These are phyloP conservation scores for Podaxis pistillaris DNA, from an alignment of 768 basidiomycete genomes.

Conservation along the genomic window DNA sequence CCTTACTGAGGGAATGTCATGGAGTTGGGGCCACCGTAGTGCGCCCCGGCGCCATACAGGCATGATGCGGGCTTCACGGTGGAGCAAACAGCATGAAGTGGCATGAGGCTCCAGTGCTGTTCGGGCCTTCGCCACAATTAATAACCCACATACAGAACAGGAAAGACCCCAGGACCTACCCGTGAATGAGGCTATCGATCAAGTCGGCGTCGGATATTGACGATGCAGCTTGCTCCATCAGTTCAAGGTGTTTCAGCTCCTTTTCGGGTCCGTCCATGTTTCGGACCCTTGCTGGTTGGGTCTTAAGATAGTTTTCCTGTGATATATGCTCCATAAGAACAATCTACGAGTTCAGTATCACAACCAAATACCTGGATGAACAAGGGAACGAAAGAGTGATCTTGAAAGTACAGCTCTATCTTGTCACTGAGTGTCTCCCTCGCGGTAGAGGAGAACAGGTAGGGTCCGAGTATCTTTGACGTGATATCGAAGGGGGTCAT, in stretches of 20 bases:
- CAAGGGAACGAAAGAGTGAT: conserved; percentile 89
- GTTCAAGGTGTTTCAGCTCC: conserved; percentile 66
- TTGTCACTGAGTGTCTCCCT: conserved; percentile 86
- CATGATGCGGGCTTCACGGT: conserved; percentile 85
- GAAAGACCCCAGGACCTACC: conserved; percentile 43
- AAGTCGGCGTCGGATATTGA: conserved; percentile 95
- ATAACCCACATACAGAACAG: conserved; percentile 9
- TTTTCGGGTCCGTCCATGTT: conserved; percentile 62
- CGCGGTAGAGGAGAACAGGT: conserved; percentile 80
- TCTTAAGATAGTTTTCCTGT: conserved; percentile 94
- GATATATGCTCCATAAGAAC: neutral
- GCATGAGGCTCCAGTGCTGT: conserved; percentile 96
- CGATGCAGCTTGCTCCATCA: conserved; percentile 87
- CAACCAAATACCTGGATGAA: conserved; percentile 78
- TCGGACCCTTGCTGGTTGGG: conserved; percentile 61
- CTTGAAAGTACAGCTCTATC: conserved; percentile 96
- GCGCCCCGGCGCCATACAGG: conserved; percentile 70
- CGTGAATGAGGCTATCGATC: conserved; percentile 90
- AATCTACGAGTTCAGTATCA: neutral
- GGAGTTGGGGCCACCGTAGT: conserved; percentile 63
- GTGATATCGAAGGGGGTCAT: conserved; percentile 92
- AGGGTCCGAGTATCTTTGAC: conserved; percentile 87
- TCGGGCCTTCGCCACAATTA: conserved; percentile 58
- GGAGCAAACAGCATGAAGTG: conserved; percentile 88
- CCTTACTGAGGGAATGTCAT: conserved; percentile 85